Evolutionary conservation across 768 basidiomycete genomes (phyloP).

Genomic region (Lentinula edodes): DNA sequence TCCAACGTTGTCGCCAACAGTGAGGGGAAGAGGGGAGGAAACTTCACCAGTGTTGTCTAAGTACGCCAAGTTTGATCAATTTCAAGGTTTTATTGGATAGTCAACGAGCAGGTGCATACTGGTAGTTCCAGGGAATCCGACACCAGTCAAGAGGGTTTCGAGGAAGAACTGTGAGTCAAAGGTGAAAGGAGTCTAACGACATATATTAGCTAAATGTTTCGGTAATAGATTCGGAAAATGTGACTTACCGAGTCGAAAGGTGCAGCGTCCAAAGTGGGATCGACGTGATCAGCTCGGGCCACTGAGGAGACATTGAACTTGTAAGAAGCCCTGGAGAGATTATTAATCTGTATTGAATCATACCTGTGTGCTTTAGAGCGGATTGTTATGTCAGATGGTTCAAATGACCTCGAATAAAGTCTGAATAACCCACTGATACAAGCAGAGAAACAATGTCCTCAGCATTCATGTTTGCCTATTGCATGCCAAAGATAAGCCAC

Average conservation of each 20-base stretch:
- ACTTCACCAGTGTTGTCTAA: conserved; percentile 17
- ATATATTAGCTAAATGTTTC: conserved; percentile 4
- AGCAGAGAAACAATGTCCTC: conserved; percentile 29
- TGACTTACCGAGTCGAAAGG: conserved; percentile 11
- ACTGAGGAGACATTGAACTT: conserved; percentile 4
- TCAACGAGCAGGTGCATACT: background rate
- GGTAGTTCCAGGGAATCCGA: conserved; percentile 18
- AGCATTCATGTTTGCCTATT: conserved; percentile 19
- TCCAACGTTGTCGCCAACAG: conserved; percentile 8
- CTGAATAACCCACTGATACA: conserved; percentile 17
- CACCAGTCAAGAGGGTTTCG: conserved; percentile 22
- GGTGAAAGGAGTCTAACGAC: conserved; percentile 21
- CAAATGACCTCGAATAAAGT: too few relatives aligned
- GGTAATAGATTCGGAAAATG: conserved; percentile 1
- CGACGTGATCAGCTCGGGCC: conserved; percentile 16
- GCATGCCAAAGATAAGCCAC: background rate
- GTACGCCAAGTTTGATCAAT: background rate
- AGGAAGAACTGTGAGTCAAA: conserved; percentile 25
- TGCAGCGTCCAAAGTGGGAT: conserved; percentile 13
- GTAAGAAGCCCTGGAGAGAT: too few relatives aligned
- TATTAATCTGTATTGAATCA: too few relatives aligned
- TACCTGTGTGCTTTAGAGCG: background rate
- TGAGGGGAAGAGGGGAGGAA: conserved; percentile 12
- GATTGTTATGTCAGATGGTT: background rate
- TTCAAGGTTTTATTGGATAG: too few relatives aligned